Base-by-base conservation (phyloP, 805 yeast species). In the Saccharomycopsis fibuligera region DNA sequence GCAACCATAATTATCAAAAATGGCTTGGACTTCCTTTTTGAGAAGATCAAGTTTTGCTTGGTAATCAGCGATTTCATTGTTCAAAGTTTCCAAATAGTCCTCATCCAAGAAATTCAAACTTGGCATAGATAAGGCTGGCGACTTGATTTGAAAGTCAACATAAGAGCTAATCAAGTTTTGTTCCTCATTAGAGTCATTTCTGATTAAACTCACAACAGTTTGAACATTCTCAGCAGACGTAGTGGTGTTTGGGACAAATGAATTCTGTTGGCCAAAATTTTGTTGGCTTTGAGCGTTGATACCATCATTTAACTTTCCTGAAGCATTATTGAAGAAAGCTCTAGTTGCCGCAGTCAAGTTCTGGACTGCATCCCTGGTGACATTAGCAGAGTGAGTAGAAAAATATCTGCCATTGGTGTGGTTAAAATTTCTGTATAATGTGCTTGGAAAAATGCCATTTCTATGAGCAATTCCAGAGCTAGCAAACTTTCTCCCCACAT, bases 1-100 rank as follows among this genome's bases (percentile, higher is more conserved):
- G 53, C 80, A 79, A 2, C 93, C 93, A 49, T 81, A 75, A 2
- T 62, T 56, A 27, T 79, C 76, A 50, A 78, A 68, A 35, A 78
- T 68, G 39, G 60, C 59, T 36, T 65, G 56, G 42, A 79, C 65
- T 53, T 74, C 75, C 21, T 65, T 60, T 54, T 69, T 63, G 29
- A 80, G 64, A 33, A 68, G 70, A 17, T 66, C 68, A 30, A 76
- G 58, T 50, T 70, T 68, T 21, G 60, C 55, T 54, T 74, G 71
- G 49, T 75, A 63, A 37, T 62, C 57, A 47, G 56, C 49, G 24
- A 73, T 55, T 47, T 70, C 71, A 2, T 57, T 55, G 37, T 66
- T 64, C 31, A 79, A 59, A 22, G 65, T 62, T 12, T 56, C 59
- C 47, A 76, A 49, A n/a, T 72, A 63, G 29, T 72, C 75, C 23